Percentiles rank a stretch among this genome's conserved stretches.
phyloP scores from a whole-genome alignment of 1,139 yeast genomes.

The Debaryomyces udenii region DNA sequence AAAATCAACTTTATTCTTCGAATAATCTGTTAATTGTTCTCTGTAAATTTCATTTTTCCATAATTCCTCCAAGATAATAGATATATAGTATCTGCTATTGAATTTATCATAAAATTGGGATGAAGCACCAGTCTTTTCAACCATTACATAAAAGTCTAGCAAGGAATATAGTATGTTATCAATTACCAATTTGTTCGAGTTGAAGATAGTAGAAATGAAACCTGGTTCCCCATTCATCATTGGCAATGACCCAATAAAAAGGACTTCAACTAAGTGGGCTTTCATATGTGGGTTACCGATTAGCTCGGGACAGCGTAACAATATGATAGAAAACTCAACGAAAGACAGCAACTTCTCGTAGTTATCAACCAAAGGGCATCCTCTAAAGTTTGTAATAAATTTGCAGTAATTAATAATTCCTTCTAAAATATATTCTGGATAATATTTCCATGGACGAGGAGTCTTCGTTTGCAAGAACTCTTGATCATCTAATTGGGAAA shows the following conservation, averaged over 20 bases:
- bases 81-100: constrained; percentile 84
- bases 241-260: constrained; percentile 76
- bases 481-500: constrained; percentile 63
- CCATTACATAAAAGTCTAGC: constrained; percentile 88
- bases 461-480: constrained; percentile 66
- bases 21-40: constrained; percentile 66
- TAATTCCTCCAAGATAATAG: constrained; percentile 77
- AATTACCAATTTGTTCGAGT: constrained; percentile 61
- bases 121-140: constrained; percentile 94
- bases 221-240: constrained; percentile 65
- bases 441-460: constrained; percentile 78
- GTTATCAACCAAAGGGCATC: constrained; percentile 62
- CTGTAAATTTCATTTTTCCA: constrained; percentile 78
- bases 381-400: constrained; percentile 59
- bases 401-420: constrained; percentile 78
- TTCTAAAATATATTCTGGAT: constrained; percentile 86
- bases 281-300: constrained; percentile 94
- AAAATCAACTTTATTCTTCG: constrained; percentile 70
- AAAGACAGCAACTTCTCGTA: constrained; percentile 55
- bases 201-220: constrained; percentile 67
- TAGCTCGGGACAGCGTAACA: constrained; percentile 82
- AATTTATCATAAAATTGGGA: constrained; percentile 96
- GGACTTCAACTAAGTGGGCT: constrained; percentile 76
- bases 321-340: constrained; percentile 70
- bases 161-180: constrained; percentile 78